Base-by-base conservation (phyloP, 441 rosid species). In the Erodium moschatum region DNA sequence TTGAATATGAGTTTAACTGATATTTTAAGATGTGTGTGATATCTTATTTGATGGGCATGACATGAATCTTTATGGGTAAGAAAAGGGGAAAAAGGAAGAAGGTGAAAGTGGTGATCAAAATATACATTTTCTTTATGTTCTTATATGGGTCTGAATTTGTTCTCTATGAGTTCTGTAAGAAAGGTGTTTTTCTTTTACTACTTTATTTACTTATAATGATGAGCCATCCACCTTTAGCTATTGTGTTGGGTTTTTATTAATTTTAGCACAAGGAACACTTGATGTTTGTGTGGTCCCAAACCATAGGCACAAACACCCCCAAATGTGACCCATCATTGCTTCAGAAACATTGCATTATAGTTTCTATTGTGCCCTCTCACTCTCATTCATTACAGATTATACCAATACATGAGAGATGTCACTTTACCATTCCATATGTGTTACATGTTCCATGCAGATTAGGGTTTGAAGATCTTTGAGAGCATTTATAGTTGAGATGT, bases 261-360 rank as follows among this genome's bases (percentile, higher is more conserved):
- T 44, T 9, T 44, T 44, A 44, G 50, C n/a, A 44, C 50, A 44
- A 44, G 11, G 50, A 54, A 16, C 21, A 54, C 61, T 54, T 54
- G 61, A 54, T 54, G 61, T 52, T 54, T 24, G 61, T 54, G 61
- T 44, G 50, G 61, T 54, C 61, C 61, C 61, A 54, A 33, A 33
- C 38, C 38, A 33, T 1, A 0, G 38, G 38, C 38, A 33, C 61
- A 16, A 18, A 54, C 61, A 16, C 61, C 61, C 61, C 61, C 38
- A 52, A 52, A 52, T 52, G 60, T 33, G 15, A 52, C 19, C 60
- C 60, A 52, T 52, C 60, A 52, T 52, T 52, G 60, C 60, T 52
- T 52, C 60, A 52, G 8, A 52, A 15, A 52, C 60, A 54, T 54
- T 54, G 61, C 61, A 54, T 54, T 18, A 54, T 54, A 8, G 61